phyloP scores from a whole-genome alignment of 306 rosid species.

The Dryas octopetala region DNA sequence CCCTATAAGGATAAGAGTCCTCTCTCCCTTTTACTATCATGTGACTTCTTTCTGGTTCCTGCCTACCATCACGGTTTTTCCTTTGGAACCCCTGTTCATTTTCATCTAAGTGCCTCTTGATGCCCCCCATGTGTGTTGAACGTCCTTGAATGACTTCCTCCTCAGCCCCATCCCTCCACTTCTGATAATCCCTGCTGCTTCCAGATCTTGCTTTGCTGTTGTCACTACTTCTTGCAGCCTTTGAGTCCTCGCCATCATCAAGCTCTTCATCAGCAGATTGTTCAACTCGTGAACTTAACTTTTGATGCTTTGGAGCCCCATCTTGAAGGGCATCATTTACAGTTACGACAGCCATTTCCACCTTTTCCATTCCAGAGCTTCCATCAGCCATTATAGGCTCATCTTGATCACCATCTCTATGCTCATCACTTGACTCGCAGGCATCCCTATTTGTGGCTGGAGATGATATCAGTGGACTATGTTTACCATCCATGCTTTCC shows the following conservation, averaged over 20 bases:
- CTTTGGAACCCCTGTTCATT: conserved; percentile 58
- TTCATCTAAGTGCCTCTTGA: conserved; percentile 58
- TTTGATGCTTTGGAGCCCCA: conserved; percentile 46
- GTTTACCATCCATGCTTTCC: conserved; percentile 68
- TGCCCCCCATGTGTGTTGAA: conserved; percentile 48
- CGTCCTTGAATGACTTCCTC: conserved; percentile 88
- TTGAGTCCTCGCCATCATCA: conserved; percentile 78
- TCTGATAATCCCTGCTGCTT: conserved; percentile 80
- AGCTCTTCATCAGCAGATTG: conserved; percentile 53
- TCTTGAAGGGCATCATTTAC: conserved; percentile 39
- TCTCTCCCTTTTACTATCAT: conserved; percentile 57
- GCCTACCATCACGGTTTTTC: conserved; percentile 62
- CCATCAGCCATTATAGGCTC: conserved; percentile 57
- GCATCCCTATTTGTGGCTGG: conserved; percentile 48
- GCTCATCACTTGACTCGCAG: conserved; percentile 57
- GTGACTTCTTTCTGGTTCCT: conserved; percentile 67
- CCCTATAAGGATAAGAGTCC: conserved; percentile 63
- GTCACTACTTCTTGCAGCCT: conserved; percentile 92
- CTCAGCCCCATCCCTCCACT: conserved; percentile 72
- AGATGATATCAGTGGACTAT: conserved; percentile 46
- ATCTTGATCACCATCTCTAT: conserved; percentile 55
- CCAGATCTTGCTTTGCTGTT: conserved; percentile 94
- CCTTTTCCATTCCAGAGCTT: conserved; percentile 58
- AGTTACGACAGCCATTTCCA: conserved; percentile 36
- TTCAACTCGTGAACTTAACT: conserved; percentile 52